These are phyloP conservation scores for Aphanomyces euteiches DNA, from an alignment of 352 stramenopile species.

Conservation along the genomic window DNA sequence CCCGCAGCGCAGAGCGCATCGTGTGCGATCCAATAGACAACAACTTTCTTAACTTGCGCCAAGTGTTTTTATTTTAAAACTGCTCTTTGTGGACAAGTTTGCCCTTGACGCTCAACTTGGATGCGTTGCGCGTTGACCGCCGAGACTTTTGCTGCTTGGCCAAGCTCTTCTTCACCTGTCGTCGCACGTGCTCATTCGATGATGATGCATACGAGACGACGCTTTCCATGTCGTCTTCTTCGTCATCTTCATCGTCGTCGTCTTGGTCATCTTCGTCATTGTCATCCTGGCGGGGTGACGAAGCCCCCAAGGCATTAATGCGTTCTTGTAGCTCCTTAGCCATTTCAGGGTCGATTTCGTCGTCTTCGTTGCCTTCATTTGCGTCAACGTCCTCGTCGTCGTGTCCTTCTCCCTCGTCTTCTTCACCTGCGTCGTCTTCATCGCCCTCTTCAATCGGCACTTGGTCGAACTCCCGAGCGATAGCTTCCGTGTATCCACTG, in stretches of 20 bases:
- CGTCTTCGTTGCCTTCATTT: conserved; percentile 37
- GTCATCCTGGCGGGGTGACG: conserved; percentile 31
- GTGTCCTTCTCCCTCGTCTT: conserved; percentile 42
- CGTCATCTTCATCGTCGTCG: conserved; percentile 37
- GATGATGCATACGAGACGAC: conserved; percentile 19
- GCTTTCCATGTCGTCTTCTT: conserved; percentile 30
- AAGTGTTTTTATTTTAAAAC: conserved; percentile 44
- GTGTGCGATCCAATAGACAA: conserved; percentile 76
- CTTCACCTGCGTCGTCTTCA: conserved; percentile 32
- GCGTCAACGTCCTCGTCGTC: conserved; percentile 50
- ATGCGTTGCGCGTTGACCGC: conserved; percentile 64
- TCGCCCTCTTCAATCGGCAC: conserved; percentile 19
- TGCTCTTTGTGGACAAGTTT: conserved; percentile 70
- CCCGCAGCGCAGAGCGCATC: conserved; percentile 78
- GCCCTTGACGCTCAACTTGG: conserved; percentile 86
- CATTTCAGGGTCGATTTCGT: conserved; percentile 35
- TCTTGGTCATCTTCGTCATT: conserved; percentile 41
- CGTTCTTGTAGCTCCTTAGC: conserved; percentile 31
- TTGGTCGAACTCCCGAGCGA: conserved; percentile 55
- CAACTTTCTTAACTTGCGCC: conserved; percentile 8
- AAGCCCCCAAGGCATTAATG: conserved; percentile 37
- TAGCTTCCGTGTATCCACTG: conserved; percentile 78
- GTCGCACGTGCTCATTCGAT: conserved; percentile 39
- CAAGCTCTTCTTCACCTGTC: conserved; percentile 61
- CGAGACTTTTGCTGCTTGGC: conserved; percentile 57